Conservation (phyloP, 768 basidiomycete species). For the Filobasidium wieringae region DNA sequence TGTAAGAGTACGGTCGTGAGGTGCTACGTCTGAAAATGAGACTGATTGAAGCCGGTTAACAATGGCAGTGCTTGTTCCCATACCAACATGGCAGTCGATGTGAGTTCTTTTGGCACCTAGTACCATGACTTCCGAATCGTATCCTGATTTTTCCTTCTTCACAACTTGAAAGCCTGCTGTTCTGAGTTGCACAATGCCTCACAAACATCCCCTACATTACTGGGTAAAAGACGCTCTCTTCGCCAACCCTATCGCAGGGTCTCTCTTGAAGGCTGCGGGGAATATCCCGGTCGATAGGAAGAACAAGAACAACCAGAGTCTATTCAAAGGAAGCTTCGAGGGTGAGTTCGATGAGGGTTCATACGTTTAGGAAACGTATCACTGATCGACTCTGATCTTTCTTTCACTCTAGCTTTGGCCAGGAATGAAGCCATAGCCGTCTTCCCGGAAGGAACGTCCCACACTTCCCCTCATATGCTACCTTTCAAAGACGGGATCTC, state of each 20-base stretch:
- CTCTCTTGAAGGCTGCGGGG: constrained; percentile 75
- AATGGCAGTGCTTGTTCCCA: constrained; percentile 61
- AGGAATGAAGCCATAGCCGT: constrained; percentile 75
- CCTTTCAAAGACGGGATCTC: constrained; percentile 77
- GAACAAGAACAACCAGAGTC: constrained; percentile 74
- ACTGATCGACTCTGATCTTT: background rate
- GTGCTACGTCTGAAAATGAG: too few species aligned
- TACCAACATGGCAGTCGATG: constrained; percentile 88
- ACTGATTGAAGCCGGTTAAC: too few species aligned
- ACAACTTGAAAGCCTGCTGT: constrained; percentile 22
- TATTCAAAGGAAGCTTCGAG: constrained; percentile 83
- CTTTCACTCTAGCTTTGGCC: constrained; percentile 46
- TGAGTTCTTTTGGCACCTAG: constrained; percentile 34
- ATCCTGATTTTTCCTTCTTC: background rate
- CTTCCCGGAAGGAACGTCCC: constrained; percentile 49
- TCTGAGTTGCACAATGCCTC: constrained; percentile 68
- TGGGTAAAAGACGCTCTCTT: constrained; percentile 73
- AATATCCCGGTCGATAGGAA: constrained; percentile 96
- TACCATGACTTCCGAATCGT: background rate
- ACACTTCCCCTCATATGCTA: constrained; percentile 86
- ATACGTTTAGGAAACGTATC: background rate
- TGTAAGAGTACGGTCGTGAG: too few species aligned
- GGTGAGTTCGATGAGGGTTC: constrained; percentile 13
- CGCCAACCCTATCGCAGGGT: constrained; percentile 58
- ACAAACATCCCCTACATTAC: constrained; percentile 62